phyloP scores from a whole-genome alignment of 371 early-diverging fungal species.

The Mortierella sp. region DNA sequence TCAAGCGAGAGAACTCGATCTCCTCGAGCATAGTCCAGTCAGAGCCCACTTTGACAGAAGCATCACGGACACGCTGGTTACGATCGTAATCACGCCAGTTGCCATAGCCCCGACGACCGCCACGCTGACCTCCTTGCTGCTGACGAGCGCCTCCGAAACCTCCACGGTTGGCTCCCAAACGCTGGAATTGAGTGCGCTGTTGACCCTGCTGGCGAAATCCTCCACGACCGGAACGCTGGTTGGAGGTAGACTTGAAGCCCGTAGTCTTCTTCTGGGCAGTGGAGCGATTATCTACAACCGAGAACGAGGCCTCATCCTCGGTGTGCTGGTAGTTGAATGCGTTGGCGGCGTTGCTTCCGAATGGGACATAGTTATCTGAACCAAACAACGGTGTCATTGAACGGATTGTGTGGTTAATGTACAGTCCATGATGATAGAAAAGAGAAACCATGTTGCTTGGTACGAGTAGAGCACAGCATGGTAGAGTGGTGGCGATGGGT shows the following conservation, averaged over 20 bases:
- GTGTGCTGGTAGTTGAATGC: conserved; percentile 92
- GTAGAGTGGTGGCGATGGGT: conserved; percentile 7
- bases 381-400: background rate
- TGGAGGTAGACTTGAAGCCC: conserved; percentile 64
- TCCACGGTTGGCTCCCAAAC: conserved; percentile 52
- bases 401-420: background rate
- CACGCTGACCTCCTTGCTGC: conserved; percentile 55
- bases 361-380: conserved; percentile 78
- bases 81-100: conserved; percentile 48
- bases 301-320: conserved; percentile 96
- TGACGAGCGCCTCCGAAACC: conserved; percentile 53
- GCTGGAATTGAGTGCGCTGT: conserved; percentile 55
- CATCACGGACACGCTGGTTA: conserved; percentile 83
- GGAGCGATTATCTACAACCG: conserved; percentile 92
- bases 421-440: too few species aligned
- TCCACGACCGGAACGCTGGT: conserved; percentile 61
- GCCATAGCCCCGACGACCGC: conserved; percentile 56
- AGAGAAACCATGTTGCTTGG: too few species aligned
- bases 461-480: background rate
- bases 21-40: conserved; percentile 96
- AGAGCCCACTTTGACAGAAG: conserved; percentile 87
- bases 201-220: conserved; percentile 60
- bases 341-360: conserved; percentile 87
- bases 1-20: conserved; percentile 90
- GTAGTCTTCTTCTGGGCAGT: conserved; percentile 74